Evolutionary conservation across 768 basidiomycete genomes (phyloP).

Genomic region (Tylopilus plumbeoviolaceoides): DNA sequence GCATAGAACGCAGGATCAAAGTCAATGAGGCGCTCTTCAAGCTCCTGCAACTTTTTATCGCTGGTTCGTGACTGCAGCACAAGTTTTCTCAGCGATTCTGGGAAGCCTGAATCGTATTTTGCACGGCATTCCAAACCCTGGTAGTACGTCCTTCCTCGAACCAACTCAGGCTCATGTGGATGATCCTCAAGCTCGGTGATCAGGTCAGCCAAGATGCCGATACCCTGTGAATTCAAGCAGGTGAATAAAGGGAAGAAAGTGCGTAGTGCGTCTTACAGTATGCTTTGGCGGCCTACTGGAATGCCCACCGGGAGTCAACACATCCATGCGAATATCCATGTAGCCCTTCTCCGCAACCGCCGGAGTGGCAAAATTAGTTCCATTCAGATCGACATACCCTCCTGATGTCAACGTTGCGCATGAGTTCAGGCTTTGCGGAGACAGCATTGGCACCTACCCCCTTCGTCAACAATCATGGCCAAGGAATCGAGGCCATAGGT

Average conservation of each 20-base stretch:
- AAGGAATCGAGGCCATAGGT: conserved; percentile 49
- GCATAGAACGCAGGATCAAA: conserved; percentile 21
- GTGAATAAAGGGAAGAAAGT: not conserved
- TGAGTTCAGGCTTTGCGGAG: not conserved
- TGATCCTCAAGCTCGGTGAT: conserved; percentile 45
- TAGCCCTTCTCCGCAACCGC: conserved; percentile 42
- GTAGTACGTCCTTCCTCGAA: conserved; percentile 25
- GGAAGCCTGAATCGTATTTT: conserved; percentile 36
- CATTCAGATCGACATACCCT: conserved; percentile 26
- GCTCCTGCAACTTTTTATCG: conserved; percentile 17
- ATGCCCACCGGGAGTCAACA: conserved; percentile 49
- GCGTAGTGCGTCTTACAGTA: conserved; percentile 34
- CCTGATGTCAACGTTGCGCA: conserved; percentile 15
- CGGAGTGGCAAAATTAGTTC: conserved; percentile 30
- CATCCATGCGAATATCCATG: conserved; percentile 38
- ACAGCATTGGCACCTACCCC: conserved; percentile 30
- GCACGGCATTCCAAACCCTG: conserved; percentile 38
- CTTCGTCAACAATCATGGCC: conserved; percentile 58
- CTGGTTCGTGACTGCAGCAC: conserved; percentile 20
- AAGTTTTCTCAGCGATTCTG: conserved; percentile 18
- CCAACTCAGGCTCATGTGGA: conserved; percentile 35
- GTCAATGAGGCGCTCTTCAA: conserved; percentile 14
- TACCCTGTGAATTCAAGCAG: conserved; percentile 26
- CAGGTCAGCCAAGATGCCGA: conserved; percentile 48
- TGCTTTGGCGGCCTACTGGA: conserved; percentile 50